Base-by-base conservation (phyloP, 139 green algal genomes). In the Astrephomene gubernaculifera region DNA sequence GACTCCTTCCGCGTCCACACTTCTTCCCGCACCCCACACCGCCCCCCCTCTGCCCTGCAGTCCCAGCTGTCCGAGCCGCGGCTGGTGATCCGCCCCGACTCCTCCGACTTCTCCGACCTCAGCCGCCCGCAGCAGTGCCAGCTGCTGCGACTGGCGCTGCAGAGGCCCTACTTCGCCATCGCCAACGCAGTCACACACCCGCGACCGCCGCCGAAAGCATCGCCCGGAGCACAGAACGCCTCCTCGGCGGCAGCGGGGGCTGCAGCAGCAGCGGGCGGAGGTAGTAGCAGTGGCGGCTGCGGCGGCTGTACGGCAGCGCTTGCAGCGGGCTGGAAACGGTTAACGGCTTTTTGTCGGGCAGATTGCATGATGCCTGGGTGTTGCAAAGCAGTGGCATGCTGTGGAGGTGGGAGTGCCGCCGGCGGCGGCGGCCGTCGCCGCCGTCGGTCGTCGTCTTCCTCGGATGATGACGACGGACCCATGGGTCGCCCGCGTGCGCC, bases 71-170 rank as follows among this genome's bases (percentile, higher is more conserved):
- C 25, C 0, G 65, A 78, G 35, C 57, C 7, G 79, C 64, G 65
- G n/a, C 79, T 86, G 29, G 54, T 52, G 22, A 60, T 86, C 19
- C 41, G 38, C 4, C 79, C 79, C 5, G 79, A 86, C 49, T 14
- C 64, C 10, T 35, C 79, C 25, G 64, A 79, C 45, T 86, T 86
- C 36, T 29, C 14, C 1, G 79, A 68, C 27, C 79, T 86, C 45
- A 86, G 57, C 65, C 79, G 79, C 45, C 79, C 67, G 24, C 79
- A 86, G 25, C 79, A 78, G 33, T 76, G 64, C 65, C 35, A 76
- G 65, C 0, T 69, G 36, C 79, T 86, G 65, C 45, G 79, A 3
- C 44, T 70, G 10, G 65, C 79, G 45, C 79, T 86, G 21, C 25
- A 31, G 65, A 54, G 79, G 25, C 65, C 79, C n/a, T 49, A 78